Evolutionary conservation across 345 rosid genomes (phyloP).

Genomic region (Barbarea vulgaris): DNA sequence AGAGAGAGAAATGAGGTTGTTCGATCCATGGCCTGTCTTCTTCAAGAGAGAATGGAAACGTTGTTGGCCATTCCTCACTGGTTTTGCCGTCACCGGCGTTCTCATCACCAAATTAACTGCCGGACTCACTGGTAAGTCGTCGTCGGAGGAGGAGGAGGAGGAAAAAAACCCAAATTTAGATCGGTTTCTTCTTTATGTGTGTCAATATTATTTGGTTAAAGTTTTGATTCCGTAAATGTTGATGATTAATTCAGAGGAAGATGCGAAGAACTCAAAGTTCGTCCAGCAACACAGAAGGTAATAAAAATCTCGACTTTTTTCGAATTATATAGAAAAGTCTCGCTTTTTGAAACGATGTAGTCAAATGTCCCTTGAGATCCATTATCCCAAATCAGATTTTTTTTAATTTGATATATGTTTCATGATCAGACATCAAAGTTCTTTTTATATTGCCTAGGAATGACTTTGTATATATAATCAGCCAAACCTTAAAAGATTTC

Average conservation of each 20-base stretch:
- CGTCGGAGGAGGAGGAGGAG: too few relatives aligned
- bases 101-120: conserved; percentile 69
- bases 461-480: neutral
- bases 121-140: conserved; percentile 62
- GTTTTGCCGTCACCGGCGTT: conserved; percentile 74
- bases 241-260: conserved; percentile 63
- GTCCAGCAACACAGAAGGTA: conserved; percentile 84
- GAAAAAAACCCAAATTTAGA: neutral
- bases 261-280: conserved; percentile 79
- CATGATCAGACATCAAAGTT: neutral
- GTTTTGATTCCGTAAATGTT: neutral
- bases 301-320: neutral
- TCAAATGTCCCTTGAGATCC: neutral
- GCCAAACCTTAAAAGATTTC: neutral
- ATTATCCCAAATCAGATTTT: neutral
- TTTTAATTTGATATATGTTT: neutral
- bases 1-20: conserved; percentile 44
- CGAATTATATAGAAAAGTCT: neutral
- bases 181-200: neutral
- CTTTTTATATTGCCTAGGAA: neutral
- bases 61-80: conserved; percentile 82
- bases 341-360: neutral
- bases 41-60: conserved; percentile 81
- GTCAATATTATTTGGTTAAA: neutral
- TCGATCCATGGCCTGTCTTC: conserved; percentile 82